Conservation (phyloP, 78 protist genomes). For the Andalucia godoyi region DNA sequence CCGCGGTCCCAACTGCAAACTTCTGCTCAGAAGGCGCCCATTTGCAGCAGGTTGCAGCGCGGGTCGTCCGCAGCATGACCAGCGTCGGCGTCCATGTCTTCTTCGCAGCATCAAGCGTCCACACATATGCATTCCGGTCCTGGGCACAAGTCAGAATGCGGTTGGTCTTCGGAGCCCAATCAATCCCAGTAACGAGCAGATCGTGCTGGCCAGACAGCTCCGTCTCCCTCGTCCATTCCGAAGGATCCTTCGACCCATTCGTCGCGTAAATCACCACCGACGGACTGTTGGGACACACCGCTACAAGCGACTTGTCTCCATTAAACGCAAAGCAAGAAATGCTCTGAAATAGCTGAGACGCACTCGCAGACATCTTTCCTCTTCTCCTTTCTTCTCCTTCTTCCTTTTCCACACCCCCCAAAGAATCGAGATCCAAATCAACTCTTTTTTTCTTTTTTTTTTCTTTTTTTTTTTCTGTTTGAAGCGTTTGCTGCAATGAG, state of each 20-base stretch:
- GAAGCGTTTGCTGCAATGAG: no score
- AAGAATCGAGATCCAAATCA: no score
- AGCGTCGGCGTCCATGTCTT: slow-evolving; percentile 77
- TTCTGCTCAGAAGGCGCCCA: slow-evolving; percentile 61
- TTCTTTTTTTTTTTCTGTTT: no score
- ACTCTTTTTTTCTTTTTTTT: no score
- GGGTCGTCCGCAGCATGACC: slow-evolving; percentile 72
- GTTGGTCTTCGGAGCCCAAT: slow-evolving; percentile 79
- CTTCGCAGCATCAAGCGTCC: slow-evolving; percentile 30
- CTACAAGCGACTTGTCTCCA: slow-evolving; percentile 24
- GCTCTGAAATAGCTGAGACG: background rate
- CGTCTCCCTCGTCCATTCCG: background rate
- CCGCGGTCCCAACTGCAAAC: slow-evolving; percentile 82
- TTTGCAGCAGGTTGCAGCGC: slow-evolving; percentile 76
- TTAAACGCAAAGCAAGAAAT: background rate
- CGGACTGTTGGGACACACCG: slow-evolving; percentile 75
- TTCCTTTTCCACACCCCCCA: no score
- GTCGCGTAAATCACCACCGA: slow-evolving; percentile 50
- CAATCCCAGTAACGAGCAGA: slow-evolving; percentile 72
- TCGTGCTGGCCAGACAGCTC: slow-evolving; percentile 62
- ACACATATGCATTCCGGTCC: slow-evolving; percentile 94
- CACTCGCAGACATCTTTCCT: background rate
- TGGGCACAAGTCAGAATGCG: slow-evolving; percentile 75
- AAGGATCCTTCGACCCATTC: slow-evolving; percentile 13
- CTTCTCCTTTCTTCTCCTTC: no score